Evolutionary conservation across 1,284 basidiomycete genomes (phyloP).

Genomic region (Stygiomarasmius scandens): DNA sequence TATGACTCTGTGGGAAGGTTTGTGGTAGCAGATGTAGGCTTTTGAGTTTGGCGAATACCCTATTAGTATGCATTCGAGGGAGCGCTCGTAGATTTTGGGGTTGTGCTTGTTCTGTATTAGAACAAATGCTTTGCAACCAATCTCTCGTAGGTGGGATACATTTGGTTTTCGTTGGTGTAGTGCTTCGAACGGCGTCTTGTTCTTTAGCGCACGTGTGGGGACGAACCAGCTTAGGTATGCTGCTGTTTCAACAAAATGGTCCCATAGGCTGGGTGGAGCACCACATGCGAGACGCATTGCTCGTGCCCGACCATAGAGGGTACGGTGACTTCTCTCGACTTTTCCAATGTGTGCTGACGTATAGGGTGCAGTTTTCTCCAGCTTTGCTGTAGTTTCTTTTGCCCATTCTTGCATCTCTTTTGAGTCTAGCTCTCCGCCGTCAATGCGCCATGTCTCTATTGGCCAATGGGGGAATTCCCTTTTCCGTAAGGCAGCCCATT

Average conservation of each 20-base stretch:
- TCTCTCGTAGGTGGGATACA: slow-evolving; percentile 32
- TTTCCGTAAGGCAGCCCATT: slow-evolving; percentile 26
- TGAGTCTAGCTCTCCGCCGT: slow-evolving; percentile 36
- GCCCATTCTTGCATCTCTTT: slow-evolving; percentile 25
- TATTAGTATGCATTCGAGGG: slow-evolving; percentile 34
- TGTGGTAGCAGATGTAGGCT: slow-evolving; percentile 33
- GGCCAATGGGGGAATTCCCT: slow-evolving; percentile 19
- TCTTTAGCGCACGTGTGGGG: slow-evolving; percentile 21
- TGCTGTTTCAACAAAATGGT: slow-evolving; percentile 25
- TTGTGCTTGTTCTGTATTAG: slow-evolving; percentile 26
- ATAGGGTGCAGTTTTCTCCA: slow-evolving; percentile 27
- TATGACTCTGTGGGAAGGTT: slow-evolving; percentile 20
- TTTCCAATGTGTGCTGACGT: slow-evolving; percentile 13
- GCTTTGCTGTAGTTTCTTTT: slow-evolving; percentile 16
- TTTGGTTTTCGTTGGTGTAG: slow-evolving; percentile 26
- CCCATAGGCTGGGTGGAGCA: slow-evolving; percentile 28
- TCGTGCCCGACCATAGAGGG: slow-evolving; percentile 24
- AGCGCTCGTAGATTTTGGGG: slow-evolving; percentile 32
- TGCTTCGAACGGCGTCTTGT: slow-evolving; percentile 30
- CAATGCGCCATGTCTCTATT: slow-evolving; percentile 21
- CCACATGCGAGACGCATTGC: slow-evolving; percentile 26
- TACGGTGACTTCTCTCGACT: slow-evolving; percentile 28
- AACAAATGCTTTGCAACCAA: slow-evolving; percentile 32
- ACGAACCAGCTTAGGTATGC: slow-evolving; percentile 25
- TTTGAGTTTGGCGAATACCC: slow-evolving; percentile 35